Evolutionary conservation across 2,329 filamentous ascomycete species (phyloP).

Genomic region (Diaporthe ilicicola): DNA sequence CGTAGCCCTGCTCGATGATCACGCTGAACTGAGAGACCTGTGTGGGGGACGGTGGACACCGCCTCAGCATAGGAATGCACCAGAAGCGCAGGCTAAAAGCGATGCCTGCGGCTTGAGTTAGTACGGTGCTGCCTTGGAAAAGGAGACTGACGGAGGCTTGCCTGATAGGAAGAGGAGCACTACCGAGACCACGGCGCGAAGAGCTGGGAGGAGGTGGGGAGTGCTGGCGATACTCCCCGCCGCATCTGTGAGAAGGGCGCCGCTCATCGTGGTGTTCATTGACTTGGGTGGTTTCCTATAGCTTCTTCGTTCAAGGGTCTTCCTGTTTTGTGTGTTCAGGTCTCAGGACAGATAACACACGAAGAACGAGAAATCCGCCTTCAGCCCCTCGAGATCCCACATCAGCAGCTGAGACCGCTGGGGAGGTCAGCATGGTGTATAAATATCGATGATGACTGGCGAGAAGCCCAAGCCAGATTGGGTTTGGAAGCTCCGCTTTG

Average conservation of each 20-base stretch:
- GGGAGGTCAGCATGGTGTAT: not conserved
- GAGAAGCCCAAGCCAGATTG: not conserved
- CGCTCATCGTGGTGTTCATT: not conserved
- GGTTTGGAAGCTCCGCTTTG: not conserved
- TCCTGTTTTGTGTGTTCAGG: not conserved
- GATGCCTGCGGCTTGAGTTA: not conserved
- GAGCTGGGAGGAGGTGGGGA: not conserved
- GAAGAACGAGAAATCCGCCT: not conserved
- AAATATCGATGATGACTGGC: not conserved
- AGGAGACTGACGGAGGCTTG: not conserved
- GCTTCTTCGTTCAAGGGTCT: not conserved
- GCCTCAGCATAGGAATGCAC: not conserved
- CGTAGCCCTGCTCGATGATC: conserved; percentile 2
- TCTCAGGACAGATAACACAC: not conserved
- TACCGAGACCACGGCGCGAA: not conserved
- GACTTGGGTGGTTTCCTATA: not conserved
- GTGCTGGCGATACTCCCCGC: not conserved
- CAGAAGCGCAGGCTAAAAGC: conserved; percentile 5
- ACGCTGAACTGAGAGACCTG: conserved; percentile 1
- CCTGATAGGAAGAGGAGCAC: conserved; percentile 12
- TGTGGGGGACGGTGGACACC: not conserved
- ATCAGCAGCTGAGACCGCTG: not conserved
- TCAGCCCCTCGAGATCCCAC: no score
- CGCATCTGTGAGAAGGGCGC: not conserved
- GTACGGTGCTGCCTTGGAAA: not conserved